A percentile compares a stretch with the other conserved stretches of the same genome.
Conservation (phyloP, 306 rosid genomes). For the Quercus glauca region DNA sequence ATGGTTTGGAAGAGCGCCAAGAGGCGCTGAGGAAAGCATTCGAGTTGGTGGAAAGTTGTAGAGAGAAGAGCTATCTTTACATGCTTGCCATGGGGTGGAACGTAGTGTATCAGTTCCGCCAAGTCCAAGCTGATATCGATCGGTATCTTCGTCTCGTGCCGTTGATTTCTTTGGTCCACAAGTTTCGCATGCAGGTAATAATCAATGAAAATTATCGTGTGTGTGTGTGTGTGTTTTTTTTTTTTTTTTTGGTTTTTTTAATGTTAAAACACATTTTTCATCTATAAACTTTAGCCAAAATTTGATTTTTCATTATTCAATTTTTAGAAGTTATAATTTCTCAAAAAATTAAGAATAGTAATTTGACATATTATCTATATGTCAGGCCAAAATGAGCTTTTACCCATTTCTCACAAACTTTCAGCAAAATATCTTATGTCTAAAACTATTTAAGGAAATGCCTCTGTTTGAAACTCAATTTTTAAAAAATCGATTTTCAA, state of each 20-base stretch:
- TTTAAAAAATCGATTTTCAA: no score
- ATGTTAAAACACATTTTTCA: background rate
- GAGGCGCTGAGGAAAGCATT: constrained; percentile 24
- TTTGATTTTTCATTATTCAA: no score
- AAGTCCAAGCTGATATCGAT: constrained; percentile 37
- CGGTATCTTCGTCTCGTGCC: constrained; percentile 35
- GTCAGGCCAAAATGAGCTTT: no score
- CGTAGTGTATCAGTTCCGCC: constrained; percentile 39
- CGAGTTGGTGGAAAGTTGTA: constrained; percentile 32
- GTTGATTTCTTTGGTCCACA: constrained; percentile 30
- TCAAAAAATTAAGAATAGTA: no score
- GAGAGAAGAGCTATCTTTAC: constrained; percentile 37
- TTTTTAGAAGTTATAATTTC: no score
- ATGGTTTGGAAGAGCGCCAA: constrained; percentile 29
- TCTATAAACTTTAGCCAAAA: no score
- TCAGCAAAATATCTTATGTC: no score
- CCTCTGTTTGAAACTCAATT: no score
- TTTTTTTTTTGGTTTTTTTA: background rate
- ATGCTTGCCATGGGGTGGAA: constrained; percentile 46
- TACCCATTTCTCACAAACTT: no score
- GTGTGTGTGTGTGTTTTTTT: background rate
- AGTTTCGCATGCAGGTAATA: constrained; percentile 33
- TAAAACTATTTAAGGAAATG: no score
- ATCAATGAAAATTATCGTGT: background rate
- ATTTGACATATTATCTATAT: no score